Conservation (phyloP, 352 stramenopile genomes). For the Blastocystis sp. region DNA sequence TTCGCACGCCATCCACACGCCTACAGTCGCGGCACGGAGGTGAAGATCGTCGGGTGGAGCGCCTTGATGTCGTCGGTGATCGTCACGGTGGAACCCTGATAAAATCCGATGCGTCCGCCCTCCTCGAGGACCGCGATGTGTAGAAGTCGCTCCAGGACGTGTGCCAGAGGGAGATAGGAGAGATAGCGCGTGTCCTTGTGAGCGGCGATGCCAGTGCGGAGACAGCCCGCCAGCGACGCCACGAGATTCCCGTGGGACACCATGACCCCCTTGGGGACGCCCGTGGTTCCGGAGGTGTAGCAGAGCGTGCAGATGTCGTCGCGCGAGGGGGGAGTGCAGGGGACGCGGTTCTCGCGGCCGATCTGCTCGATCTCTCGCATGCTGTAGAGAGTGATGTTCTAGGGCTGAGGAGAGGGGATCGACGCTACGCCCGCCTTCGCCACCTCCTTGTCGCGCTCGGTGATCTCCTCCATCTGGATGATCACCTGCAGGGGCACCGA, state of each 20-base stretch:
- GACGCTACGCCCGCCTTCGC: conserved; percentile 65
- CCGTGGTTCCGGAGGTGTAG: conserved; percentile 90
- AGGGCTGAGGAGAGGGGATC: conserved; percentile 24
- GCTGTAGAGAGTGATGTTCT: conserved; percentile 65
- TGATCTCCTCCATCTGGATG: conserved; percentile 71
- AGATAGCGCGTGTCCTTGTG: conserved; percentile 56
- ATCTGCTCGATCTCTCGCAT: conserved; percentile 60
- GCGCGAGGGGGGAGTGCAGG: conserved; percentile 65
- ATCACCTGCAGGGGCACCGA: conserved; percentile 65
- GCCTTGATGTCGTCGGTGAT: conserved; percentile 84
- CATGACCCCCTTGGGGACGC: conserved; percentile 87
- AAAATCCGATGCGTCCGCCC: conserved; percentile 61
- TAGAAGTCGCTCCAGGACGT: conserved; percentile 69
- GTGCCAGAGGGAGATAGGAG: conserved; percentile 81
- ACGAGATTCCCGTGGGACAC: conserved; percentile 82
- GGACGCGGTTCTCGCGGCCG: conserved; percentile 14
- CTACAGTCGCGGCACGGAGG: conserved; percentile 78
- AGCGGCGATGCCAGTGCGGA: conserved; percentile 53
- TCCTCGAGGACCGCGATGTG: conserved; percentile 63
- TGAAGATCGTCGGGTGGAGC: conserved; percentile 83
- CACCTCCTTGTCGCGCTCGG: conserved; percentile 65
- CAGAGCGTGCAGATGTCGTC: conserved; percentile 85
- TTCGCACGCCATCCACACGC: not conserved
- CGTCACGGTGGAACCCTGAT: conserved; percentile 68
- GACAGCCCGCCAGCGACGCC: conserved; percentile 65